Conservation (phyloP, 371 early-diverging fungal genomes). For the Fennellomyces sp. region DNA sequence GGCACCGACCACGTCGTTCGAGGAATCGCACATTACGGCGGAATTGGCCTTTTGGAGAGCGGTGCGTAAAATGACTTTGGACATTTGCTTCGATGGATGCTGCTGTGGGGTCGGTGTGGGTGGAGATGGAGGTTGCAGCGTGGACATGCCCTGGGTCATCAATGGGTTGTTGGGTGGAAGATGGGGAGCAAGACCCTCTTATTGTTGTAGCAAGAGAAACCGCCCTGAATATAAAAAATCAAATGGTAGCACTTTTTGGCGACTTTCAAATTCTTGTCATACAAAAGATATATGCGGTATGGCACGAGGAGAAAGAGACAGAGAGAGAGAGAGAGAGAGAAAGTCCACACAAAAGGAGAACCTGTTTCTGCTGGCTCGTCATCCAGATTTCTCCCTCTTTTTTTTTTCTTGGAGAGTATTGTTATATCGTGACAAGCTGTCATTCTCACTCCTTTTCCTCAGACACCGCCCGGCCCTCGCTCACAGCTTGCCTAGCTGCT, state of each 20-base stretch:
- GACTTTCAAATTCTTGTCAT: slow-evolving; percentile 12
- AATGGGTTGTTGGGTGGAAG: background rate
- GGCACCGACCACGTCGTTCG: slow-evolving; percentile 46
- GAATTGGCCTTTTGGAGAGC: slow-evolving; percentile 51
- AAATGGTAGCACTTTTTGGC: background rate
- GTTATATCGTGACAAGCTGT: too few relatives aligned
- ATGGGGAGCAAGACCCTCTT: background rate
- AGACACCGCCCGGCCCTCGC: too few relatives aligned
- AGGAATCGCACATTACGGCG: slow-evolving; percentile 49
- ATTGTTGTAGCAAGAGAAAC: background rate
- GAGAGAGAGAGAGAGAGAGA: background rate
- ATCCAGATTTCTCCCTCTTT: background rate
- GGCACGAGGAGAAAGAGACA: background rate
- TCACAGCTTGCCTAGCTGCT: too few relatives aligned
- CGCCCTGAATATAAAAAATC: background rate
- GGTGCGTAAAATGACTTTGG: slow-evolving; percentile 41
- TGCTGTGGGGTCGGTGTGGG: slow-evolving; percentile 19
- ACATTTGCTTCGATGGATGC: slow-evolving; percentile 28
- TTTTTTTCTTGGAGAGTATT: background rate
- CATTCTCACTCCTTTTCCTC: too few relatives aligned
- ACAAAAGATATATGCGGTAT: background rate
- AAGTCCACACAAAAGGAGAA: background rate
- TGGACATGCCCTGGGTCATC: background rate
- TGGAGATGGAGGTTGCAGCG: slow-evolving; percentile 16
- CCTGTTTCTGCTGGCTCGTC: too few relatives aligned